Evolutionary conservation across 2,329 filamentous ascomycete genomes (phyloP).

Genomic region (Pleomassaria siparia): DNA sequence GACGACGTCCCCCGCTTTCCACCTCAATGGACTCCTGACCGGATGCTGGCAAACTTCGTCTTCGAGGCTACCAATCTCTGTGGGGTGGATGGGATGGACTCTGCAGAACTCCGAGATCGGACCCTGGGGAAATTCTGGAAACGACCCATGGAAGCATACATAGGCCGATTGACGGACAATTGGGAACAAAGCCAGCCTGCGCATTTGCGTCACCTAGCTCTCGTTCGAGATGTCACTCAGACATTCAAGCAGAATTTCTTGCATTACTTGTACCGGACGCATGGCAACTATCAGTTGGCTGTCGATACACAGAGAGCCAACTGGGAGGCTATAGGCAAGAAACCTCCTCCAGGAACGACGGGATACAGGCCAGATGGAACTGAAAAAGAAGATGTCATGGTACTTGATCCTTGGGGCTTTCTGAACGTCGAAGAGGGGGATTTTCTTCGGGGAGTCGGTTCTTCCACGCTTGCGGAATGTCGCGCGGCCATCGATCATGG

Average conservation of each 20-base stretch:
- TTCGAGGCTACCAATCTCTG: slow-evolving; percentile 51
- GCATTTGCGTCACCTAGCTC: slow-evolving; percentile 57
- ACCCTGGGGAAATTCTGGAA: slow-evolving; percentile 56
- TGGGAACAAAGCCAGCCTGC: slow-evolving; percentile 62
- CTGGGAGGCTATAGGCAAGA: slow-evolving; percentile 55
- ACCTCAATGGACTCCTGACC: slow-evolving; percentile 59
- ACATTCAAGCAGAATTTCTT: slow-evolving; percentile 45
- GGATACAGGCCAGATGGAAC: slow-evolving; percentile 19
- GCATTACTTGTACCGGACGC: slow-evolving; percentile 59
- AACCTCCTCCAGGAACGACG: slow-evolving; percentile 31
- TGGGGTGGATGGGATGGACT: slow-evolving; percentile 54
- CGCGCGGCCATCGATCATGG: slow-evolving; percentile 21
- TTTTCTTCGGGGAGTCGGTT: slow-evolving; percentile 23
- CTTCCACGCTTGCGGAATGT: slow-evolving; percentile 29
- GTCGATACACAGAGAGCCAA: slow-evolving; percentile 53
- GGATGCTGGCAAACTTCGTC: slow-evolving; percentile 54
- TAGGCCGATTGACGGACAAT: slow-evolving; percentile 56
- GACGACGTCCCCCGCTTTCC: slow-evolving; percentile 36
- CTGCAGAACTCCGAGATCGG: slow-evolving; percentile 42
- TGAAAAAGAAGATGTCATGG: slow-evolving; percentile 8
- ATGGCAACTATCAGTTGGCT: slow-evolving; percentile 54
- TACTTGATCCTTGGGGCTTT: slow-evolving; percentile 37
- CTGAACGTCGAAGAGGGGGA: slow-evolving; percentile 16
- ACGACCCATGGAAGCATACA: slow-evolving; percentile 55
- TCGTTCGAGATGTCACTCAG: slow-evolving; percentile 57